These are phyloP conservation scores for Aspergillus aculeatus DNA, from an alignment of 2,329 filamentous ascomycete species.

Conservation along the genomic window DNA sequence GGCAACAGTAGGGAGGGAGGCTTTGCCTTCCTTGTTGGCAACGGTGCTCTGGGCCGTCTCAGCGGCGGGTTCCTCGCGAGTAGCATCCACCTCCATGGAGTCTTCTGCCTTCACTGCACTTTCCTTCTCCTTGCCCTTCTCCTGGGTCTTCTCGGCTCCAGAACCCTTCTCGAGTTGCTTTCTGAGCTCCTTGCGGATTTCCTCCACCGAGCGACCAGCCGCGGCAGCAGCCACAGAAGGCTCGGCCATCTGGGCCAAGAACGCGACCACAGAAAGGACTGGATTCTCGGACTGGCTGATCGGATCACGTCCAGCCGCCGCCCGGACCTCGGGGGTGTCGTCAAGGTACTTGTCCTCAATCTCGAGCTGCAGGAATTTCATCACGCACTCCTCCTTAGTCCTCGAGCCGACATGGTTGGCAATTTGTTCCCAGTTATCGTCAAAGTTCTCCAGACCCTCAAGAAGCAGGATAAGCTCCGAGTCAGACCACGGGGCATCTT, in stretches of 20 bases:
- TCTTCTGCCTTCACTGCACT: slow-evolving; percentile 55
- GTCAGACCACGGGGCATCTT: slow-evolving; percentile 87
- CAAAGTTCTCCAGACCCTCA: slow-evolving; percentile 87
- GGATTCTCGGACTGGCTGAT: slow-evolving; percentile 94
- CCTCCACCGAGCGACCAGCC: slow-evolving; percentile 80
- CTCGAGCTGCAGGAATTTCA: slow-evolving; percentile 93
- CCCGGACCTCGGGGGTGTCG: slow-evolving; percentile 66
- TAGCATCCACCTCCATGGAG: slow-evolving; percentile 57
- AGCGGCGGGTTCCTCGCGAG: slow-evolving; percentile 28
- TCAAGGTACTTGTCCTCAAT: slow-evolving; percentile 98
- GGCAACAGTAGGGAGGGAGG: slow-evolving; percentile 67
- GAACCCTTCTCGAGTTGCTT: slow-evolving; percentile 69
- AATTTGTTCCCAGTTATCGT: slow-evolving; percentile 94
- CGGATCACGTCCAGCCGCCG: slow-evolving; percentile 75
- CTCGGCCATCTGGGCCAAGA: slow-evolving; percentile 86
- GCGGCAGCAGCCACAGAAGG: slow-evolving; percentile 87
- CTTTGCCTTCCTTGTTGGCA: slow-evolving; percentile 47
- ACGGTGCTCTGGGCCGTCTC: slow-evolving; percentile 48
- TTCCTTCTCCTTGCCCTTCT: slow-evolving; percentile 53
- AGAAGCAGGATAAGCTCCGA: slow-evolving; percentile 84
- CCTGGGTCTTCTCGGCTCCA: slow-evolving; percentile 46
- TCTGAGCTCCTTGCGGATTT: slow-evolving; percentile 77
- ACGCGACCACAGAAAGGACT: slow-evolving; percentile 92
- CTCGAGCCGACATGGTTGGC: slow-evolving; percentile 88
- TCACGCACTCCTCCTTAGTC: slow-evolving; percentile 90